phyloP scores from a whole-genome alignment of 441 rosid species.

The Jatropha multifida region DNA sequence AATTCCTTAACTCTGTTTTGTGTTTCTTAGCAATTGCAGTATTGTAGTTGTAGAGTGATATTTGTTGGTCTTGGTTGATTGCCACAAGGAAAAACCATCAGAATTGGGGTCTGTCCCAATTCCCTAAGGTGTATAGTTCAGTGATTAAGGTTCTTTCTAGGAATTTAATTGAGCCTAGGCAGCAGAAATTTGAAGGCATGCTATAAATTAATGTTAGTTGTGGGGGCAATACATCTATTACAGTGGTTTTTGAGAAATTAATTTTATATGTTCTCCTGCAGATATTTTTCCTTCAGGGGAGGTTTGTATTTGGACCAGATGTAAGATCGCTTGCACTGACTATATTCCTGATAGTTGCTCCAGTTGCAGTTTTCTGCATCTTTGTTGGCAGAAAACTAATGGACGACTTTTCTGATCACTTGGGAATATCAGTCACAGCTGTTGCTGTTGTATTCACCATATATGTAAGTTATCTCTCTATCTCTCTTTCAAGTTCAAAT shows the following conservation, averaged over 20 bases:
- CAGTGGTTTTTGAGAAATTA: constrained; percentile 8
- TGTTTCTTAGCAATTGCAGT: background rate
- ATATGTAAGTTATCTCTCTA: constrained; percentile 54
- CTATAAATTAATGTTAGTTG: background rate
- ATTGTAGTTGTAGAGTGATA: background rate
- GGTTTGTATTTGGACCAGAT: constrained; percentile 97
- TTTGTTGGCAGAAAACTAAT: constrained; percentile 68
- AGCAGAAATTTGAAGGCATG: background rate
- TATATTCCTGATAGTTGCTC: constrained; percentile 73
- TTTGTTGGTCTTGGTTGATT: constrained; percentile 5
- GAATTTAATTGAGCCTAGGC: background rate
- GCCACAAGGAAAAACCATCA: background rate
- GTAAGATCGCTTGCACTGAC: constrained; percentile 73
- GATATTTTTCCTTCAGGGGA: constrained; percentile 79
- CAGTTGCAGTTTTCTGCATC: constrained; percentile 67
- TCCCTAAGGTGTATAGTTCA: background rate
- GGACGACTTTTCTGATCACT: constrained; percentile 59
- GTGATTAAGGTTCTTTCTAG: background rate
- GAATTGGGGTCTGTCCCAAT: background rate
- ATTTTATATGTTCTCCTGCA: constrained; percentile 29
- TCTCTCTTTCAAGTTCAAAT: constrained; percentile 1
- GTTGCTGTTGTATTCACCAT: constrained; percentile 54
- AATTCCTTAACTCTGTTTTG: background rate
- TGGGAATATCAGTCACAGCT: constrained; percentile 62
- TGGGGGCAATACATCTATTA: background rate